Evolutionary conservation across 1,284 basidiomycete species (phyloP), one percentile per base, ranked within the genome.

Genomic region (Anthracocystis setariae): DNA sequence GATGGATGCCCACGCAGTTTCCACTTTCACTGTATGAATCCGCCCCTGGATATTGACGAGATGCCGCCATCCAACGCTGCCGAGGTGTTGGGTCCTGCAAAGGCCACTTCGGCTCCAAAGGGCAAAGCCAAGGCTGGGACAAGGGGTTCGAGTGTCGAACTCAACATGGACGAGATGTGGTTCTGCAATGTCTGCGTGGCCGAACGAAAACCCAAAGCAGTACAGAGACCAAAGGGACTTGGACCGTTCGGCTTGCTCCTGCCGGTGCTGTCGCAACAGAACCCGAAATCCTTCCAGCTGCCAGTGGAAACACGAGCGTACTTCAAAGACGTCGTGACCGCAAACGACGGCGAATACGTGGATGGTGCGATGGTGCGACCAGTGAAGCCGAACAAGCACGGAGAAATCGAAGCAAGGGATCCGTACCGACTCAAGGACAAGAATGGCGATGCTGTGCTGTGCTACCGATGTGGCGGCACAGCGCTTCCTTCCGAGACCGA

Each of bases 1-100:
- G 95, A 98, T 82, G 94, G 94, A 13, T 99, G 96, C 82, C 92
- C 95, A 29, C 87, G 91, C 70, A 93, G 93, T 21, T 99, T 97
- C 84, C 95, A 99, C 84, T 89, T 98, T 65, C 90, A 90, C 87
- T 99, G 95, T 84, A 88, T 98, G 76, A 92, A 97, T 82, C 95
- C 95, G 40, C 95, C 95, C 21, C 88, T 97, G 85, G 91, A 94
- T 73, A 86, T 90, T 51, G 87, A 91, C 75, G 93, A 98, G 77
- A 85, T 92, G 43, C 89, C 90, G 5, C 62, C 68, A 3, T 73
- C 74, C 0, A 78, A 78, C 44, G 76, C 72, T 3, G 65, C 62
- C 51, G 49, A 52, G 21, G 66, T 77, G 5, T 32, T 77, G 8
- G 73, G 61, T 17, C 58, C 62, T 1, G 25, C 54, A 15, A 73